phyloP scores from a whole-genome alignment of 371 early-diverging fungal genomes.

The Basidiobolus meristosporus region DNA sequence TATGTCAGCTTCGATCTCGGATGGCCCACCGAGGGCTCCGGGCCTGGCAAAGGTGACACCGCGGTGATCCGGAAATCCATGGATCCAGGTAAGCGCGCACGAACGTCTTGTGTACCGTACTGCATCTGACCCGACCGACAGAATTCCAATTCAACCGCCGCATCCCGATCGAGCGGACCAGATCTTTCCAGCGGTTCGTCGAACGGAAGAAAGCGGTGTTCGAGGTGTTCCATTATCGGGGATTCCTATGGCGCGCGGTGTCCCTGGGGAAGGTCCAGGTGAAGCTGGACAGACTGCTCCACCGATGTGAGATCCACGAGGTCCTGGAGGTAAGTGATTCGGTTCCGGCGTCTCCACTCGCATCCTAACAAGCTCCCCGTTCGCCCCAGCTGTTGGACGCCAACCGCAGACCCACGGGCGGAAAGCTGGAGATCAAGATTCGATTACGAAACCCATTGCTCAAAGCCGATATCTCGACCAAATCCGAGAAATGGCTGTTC shows the following conservation, averaged over 20 bases:
- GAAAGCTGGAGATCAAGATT: slow-evolving; percentile 40
- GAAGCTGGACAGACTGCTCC: slow-evolving; percentile 29
- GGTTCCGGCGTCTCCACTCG: no score
- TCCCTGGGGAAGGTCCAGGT: slow-evolving; percentile 37
- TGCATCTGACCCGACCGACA: slow-evolving; percentile 2
- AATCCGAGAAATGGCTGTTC: slow-evolving; percentile 50
- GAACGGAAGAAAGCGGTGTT: slow-evolving; percentile 45
- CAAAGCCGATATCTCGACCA: slow-evolving; percentile 31
- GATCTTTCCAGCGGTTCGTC: slow-evolving; percentile 34
- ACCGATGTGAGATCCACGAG: slow-evolving; percentile 42
- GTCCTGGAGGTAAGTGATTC: slow-evolving; percentile 36
- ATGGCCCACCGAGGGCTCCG: slow-evolving; percentile 43
- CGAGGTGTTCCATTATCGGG: slow-evolving; percentile 47
- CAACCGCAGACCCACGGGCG: slow-evolving; percentile 45
- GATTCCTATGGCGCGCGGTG: slow-evolving; percentile 28
- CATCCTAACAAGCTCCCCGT: no score
- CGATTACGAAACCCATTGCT: slow-evolving; percentile 41
- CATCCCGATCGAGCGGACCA: slow-evolving; percentile 38
- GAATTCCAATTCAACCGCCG: slow-evolving; percentile 30
- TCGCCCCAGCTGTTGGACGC: slow-evolving; percentile 28
- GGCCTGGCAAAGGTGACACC: slow-evolving; percentile 44
- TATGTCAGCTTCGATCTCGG: slow-evolving; percentile 52
- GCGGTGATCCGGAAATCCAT: slow-evolving; percentile 16
- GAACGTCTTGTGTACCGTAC: background rate
- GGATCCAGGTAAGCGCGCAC: slow-evolving; percentile 16